Evolutionary conservation across 805 yeast species (phyloP).

Genomic region (Metschnikowia gruessii): DNA sequence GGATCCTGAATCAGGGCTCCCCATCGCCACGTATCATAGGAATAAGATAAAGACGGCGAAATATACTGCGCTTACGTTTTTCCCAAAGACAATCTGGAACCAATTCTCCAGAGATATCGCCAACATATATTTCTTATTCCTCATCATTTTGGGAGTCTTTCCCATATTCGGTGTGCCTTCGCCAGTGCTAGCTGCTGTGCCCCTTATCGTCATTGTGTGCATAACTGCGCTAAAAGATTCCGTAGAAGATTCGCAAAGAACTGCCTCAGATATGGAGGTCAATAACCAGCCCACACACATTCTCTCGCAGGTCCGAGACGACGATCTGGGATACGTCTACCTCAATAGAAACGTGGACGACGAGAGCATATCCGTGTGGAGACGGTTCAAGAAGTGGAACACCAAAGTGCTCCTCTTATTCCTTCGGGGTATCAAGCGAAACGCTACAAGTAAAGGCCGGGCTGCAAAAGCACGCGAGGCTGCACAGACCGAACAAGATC

Average conservation of each 20-base stretch:
- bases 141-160: conserved; percentile 51
- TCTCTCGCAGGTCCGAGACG: conserved; percentile 43
- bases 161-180: conserved; percentile 67
- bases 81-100: conserved; percentile 52
- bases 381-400: conserved; percentile 59
- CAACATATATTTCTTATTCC: conserved; percentile 53
- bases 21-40: conserved; percentile 43
- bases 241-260: conserved; percentile 70
- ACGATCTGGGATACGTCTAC: conserved; percentile 25
- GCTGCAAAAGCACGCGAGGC: conserved; percentile 27
- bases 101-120: conserved; percentile 58
- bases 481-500: conserved; percentile 1
- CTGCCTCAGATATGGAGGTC: conserved; percentile 60
- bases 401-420: conserved; percentile 29
- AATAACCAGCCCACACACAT: conserved; percentile 73
- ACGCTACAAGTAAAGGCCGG: conserved; percentile 36
- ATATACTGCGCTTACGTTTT: conserved; percentile 55
- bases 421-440: conserved; percentile 28
- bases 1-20: conserved; percentile 34
- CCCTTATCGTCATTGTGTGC: conserved; percentile 72
- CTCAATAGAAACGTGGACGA: conserved; percentile 59
- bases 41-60: conserved; percentile 63
- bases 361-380: conserved; percentile 65
- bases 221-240: conserved; percentile 77
- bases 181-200: conserved; percentile 77